These are phyloP conservation scores for Jatropha curcas DNA, from an alignment of 345 rosid genomes.

Conservation along the genomic window DNA sequence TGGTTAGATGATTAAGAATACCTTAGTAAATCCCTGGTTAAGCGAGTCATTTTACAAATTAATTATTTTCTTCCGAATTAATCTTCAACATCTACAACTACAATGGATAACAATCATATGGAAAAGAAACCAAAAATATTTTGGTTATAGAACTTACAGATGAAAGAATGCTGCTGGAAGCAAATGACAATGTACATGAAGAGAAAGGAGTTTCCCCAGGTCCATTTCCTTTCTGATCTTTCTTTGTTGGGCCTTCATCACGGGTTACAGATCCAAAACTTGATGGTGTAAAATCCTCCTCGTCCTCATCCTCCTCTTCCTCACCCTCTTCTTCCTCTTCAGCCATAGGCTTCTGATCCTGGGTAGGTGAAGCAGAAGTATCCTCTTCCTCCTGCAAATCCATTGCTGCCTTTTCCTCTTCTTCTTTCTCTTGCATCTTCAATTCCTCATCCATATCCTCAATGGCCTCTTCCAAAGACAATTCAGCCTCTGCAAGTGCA, in stretches of 20 bases:
- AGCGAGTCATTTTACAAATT: neutral
- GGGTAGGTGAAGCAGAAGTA: conserved; percentile 27
- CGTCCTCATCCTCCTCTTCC: conserved; percentile 46
- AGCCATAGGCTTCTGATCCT: conserved; percentile 39
- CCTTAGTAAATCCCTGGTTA: neutral
- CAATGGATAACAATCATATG: neutral
- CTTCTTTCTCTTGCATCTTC: conserved; percentile 65
- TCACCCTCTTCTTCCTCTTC: conserved; percentile 38
- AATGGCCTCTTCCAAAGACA: conserved; percentile 81
- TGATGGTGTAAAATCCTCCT: conserved; percentile 56
- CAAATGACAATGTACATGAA: conserved; percentile 68
- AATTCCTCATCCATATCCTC: conserved; percentile 83
- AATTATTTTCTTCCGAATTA: neutral
- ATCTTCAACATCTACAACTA: neutral
- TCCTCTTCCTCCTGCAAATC: conserved; percentile 52
- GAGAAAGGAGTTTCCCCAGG: conserved; percentile 63
- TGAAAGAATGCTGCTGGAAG: conserved; percentile 65
- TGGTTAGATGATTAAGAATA: neutral
- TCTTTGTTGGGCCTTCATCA: conserved; percentile 33
- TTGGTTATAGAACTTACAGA: conserved; percentile 46
- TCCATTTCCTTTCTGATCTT: conserved; percentile 43
- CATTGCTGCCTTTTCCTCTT: conserved; percentile 57
- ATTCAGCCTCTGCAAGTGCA: conserved; percentile 80
- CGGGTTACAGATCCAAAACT: conserved; percentile 74
- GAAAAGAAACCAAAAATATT: neutral